phyloP scores from a whole-genome alignment of 75 land plant species.

The Picea sitchensis region DNA sequence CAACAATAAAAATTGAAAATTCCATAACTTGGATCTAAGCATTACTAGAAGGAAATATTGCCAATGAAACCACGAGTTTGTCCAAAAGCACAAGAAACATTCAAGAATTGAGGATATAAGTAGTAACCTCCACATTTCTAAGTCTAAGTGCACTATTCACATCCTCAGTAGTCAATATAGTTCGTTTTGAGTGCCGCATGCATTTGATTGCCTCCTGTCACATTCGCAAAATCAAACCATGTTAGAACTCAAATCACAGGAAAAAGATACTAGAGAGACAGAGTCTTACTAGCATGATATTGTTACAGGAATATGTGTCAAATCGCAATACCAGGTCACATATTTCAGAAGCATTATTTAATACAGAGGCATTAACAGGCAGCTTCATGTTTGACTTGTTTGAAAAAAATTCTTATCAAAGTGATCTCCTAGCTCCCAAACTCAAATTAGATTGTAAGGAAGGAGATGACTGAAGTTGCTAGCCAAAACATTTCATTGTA shows the following conservation, averaged over 20 bases:
- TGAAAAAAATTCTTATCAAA: too few relatives aligned
- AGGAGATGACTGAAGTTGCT: too few relatives aligned
- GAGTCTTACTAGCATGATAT: background rate
- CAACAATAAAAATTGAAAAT: too few relatives aligned
- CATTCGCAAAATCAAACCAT: background rate
- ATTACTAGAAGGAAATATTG: background rate
- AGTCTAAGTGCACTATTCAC: constrained; percentile 85
- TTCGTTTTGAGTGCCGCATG: constrained; percentile 92
- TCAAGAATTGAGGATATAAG: background rate
- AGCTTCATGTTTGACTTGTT: background rate
- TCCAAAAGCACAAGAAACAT: background rate
- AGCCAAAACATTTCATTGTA: too few relatives aligned
- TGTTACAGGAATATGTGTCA: background rate
- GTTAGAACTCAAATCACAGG: background rate
- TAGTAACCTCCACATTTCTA: constrained; percentile 79
- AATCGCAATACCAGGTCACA: background rate
- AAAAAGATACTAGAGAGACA: background rate
- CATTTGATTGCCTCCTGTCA: constrained; percentile 91
- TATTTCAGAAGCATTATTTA: background rate
- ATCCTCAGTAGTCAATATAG: constrained; percentile 73
- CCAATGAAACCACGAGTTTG: background rate
- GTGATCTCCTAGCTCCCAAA: too few relatives aligned
- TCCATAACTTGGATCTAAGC: too few relatives aligned
- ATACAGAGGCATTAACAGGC: background rate
- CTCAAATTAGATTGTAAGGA: too few relatives aligned